A percentile compares a stretch with the other conserved stretches of the same genome.
phyloP scores from a whole-genome alignment of 2,329 filamentous ascomycete species.

The Penicillium nordicum region DNA sequence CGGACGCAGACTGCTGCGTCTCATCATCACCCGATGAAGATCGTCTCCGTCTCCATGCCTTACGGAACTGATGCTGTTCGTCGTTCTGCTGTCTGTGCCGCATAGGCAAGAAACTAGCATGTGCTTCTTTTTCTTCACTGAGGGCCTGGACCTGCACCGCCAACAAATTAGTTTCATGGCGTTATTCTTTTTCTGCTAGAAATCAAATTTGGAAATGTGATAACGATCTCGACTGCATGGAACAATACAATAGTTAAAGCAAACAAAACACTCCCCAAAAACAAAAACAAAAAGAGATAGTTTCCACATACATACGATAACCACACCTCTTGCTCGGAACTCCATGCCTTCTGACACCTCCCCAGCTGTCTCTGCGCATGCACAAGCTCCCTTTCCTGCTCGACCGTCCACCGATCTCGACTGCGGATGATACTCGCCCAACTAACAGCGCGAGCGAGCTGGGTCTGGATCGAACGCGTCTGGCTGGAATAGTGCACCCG shows the following conservation, averaged over 20 bases:
- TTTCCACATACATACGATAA: slow-evolving; percentile 29
- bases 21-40: slow-evolving; percentile 12
- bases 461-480: slow-evolving; percentile 12
- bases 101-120: slow-evolving; percentile 29
- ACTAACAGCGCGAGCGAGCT: slow-evolving; percentile 26
- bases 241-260: background rate
- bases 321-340: slow-evolving; percentile 38
- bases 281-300: background rate
- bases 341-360: slow-evolving; percentile 37
- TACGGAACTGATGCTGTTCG: slow-evolving; percentile 35
- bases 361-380: slow-evolving; percentile 29
- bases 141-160: slow-evolving; percentile 29
- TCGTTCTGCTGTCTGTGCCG: slow-evolving; percentile 34
- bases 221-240: background rate
- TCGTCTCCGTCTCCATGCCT: slow-evolving; percentile 30
- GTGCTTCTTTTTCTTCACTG: slow-evolving; percentile 34
- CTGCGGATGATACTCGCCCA: slow-evolving; percentile 33
- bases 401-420: slow-evolving; percentile 26
- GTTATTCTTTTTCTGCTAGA: background rate
- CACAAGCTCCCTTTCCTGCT: slow-evolving; percentile 29
- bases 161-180: background rate
- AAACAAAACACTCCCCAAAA: background rate
- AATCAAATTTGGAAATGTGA: background rate
- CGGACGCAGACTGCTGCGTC: background rate
- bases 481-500: slow-evolving; percentile 7